These are phyloP conservation scores for Cystobasidium ongulense DNA, from an alignment of 768 basidiomycete species.

Conservation along the genomic window DNA sequence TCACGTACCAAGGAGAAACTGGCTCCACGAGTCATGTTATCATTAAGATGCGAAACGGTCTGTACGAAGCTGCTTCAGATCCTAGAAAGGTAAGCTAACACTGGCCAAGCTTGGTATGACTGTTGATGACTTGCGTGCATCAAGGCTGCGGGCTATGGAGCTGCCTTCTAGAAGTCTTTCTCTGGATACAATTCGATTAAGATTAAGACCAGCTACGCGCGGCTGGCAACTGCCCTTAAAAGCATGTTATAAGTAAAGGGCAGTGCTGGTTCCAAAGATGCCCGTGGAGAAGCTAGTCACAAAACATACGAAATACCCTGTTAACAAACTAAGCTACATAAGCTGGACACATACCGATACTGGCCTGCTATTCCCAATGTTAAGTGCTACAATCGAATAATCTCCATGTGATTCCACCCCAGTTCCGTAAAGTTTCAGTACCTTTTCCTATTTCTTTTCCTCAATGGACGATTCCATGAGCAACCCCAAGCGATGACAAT, in stretches of 20 bases:
- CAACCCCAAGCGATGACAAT: not conserved
- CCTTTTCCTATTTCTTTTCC: not conserved
- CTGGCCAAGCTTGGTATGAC: not conserved
- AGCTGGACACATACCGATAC: no score
- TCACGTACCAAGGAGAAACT: conserved; percentile 36
- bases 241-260: no score
- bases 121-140: not conserved
- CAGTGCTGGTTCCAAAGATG: no score
- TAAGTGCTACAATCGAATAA: no score
- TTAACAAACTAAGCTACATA: no score
- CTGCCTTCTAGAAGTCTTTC: not conserved
- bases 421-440: not conserved
- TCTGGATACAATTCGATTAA: not conserved
- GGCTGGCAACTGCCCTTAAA: no score
- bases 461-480: conserved; percentile 3
- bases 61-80: conserved; percentile 39
- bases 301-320: no score
- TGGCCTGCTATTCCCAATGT: no score
- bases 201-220: no score
- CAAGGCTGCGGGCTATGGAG: conserved; percentile 9
- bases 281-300: no score
- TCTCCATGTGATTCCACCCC: not conserved
- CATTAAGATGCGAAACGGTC: conserved; percentile 35
- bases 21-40: conserved; percentile 42
- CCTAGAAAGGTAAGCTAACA: conserved; percentile 35